Percentiles rank a stretch among this genome's conserved stretches.
These are phyloP conservation scores for Tilletia setariae DNA, from an alignment of 1,284 basidiomycete species.

Conservation along the genomic window DNA sequence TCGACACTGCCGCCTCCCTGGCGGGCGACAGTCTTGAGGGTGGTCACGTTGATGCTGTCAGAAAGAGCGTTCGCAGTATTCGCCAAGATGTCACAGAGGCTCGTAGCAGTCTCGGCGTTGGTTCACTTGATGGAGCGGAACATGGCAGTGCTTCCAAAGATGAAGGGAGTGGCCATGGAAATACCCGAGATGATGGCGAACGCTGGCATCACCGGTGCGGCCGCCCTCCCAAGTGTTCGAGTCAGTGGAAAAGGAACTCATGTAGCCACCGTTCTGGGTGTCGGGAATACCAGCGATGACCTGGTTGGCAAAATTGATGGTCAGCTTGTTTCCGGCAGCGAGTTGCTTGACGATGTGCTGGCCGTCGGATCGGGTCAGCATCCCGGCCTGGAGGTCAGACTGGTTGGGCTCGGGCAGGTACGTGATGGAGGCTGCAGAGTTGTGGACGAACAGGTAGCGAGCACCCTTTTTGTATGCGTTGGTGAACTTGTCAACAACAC, in stretches of 20 bases:
- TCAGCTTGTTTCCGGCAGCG: conserved; percentile 56
- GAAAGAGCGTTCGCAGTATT: conserved; percentile 62
- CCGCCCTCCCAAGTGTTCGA: conserved; percentile 65
- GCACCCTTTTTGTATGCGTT: conserved; percentile 53
- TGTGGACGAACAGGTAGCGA: conserved; percentile 43
- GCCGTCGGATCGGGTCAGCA: conserved; percentile 34
- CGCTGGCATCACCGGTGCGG: conserved; percentile 63
- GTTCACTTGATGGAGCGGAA: conserved; percentile 63
- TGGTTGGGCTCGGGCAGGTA: conserved; percentile 30
- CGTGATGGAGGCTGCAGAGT: conserved; percentile 46
- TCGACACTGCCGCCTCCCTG: conserved; percentile 69
- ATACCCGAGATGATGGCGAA: conserved; percentile 59
- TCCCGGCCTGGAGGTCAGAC: conserved; percentile 26
- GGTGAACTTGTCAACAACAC: conserved; percentile 38
- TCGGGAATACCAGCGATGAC: conserved; percentile 55
- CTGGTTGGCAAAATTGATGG: conserved; percentile 62
- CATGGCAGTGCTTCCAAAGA: conserved; percentile 67
- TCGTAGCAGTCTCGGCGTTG: conserved; percentile 23
- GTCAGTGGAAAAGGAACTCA: conserved; percentile 63
- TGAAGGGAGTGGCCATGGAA: conserved; percentile 56
- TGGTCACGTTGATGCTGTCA: conserved; percentile 60
- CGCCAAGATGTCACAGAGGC: conserved; percentile 62
- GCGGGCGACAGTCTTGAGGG: conserved; percentile 64
- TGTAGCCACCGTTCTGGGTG: conserved; percentile 61
- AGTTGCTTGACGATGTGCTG: conserved; percentile 56